Conservation (phyloP, 2,329 filamentous ascomycete genomes). For the Zymoseptoria brevis region DNA sequence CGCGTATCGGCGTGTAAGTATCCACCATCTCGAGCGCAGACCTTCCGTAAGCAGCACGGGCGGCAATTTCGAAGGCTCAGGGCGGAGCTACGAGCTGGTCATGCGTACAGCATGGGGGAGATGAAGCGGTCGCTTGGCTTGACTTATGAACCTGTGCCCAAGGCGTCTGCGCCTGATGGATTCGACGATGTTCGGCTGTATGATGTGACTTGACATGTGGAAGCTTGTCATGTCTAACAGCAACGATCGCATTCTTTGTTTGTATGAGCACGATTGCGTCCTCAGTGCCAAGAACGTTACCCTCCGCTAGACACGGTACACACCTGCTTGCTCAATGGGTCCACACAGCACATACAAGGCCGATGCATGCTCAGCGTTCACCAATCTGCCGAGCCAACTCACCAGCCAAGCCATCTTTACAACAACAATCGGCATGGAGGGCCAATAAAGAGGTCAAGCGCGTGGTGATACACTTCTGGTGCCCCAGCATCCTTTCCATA, state of each 20-base stretch:
- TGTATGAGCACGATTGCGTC: not conserved
- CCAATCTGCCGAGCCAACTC: no score
- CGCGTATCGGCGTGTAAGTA: slow-evolving; percentile 5
- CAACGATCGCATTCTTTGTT: not conserved
- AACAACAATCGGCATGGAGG: no score
- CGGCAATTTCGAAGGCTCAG: slow-evolving; percentile 1
- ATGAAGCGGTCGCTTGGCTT: slow-evolving; percentile 5
- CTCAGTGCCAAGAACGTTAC: no score
- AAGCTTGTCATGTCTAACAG: not conserved
- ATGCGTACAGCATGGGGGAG: slow-evolving; percentile 5
- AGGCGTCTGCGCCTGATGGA: slow-evolving; percentile 55
- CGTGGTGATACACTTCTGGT: no score
- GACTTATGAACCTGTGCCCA: slow-evolving; percentile 4
- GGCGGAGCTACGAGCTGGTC: slow-evolving; percentile 3
- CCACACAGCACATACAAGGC: no score
- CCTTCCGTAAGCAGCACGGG: not conserved
- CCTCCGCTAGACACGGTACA: no score
- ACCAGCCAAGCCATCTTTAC: no score
- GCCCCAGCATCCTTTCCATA: no score
- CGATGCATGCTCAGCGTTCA: no score
- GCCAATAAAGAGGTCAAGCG: no score
- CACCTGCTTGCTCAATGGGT: no score
- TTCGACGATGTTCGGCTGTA: slow-evolving; percentile 47
- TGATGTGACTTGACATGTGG: not conserved
- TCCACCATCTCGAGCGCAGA: slow-evolving; percentile 2